A percentile compares a stretch with the other conserved stretches of the same genome.
Evolutionary conservation across 2,329 filamentous ascomycete genomes (phyloP).

Genomic region (Stagonosporopsis chrysanthemi): DNA sequence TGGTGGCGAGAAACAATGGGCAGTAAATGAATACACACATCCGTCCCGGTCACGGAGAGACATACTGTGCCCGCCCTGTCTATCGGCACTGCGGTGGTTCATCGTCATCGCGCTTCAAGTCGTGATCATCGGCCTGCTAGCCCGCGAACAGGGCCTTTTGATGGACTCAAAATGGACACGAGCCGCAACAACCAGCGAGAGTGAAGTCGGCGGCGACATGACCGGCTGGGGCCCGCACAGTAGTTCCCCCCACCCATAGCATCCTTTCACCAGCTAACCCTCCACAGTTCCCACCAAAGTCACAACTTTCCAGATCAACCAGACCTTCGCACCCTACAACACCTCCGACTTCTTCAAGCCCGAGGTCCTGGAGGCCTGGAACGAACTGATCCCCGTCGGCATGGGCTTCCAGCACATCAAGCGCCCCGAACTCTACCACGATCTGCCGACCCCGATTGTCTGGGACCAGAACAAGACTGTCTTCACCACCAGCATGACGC

Average conservation of each 20-base stretch:
- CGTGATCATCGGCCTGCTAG: constrained; percentile 40
- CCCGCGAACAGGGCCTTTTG: constrained; percentile 42
- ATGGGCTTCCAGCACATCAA: constrained; percentile 47
- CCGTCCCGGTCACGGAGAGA: constrained; percentile 30
- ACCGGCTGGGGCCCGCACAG: constrained; percentile 45
- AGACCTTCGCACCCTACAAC: constrained; percentile 46
- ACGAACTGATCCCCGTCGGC: constrained; percentile 39
- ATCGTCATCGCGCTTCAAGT: constrained; percentile 42
- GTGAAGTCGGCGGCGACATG: constrained; percentile 44
- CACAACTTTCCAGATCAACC: constrained; percentile 45
- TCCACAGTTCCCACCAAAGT: constrained; percentile 41
- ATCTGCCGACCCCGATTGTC: constrained; percentile 44
- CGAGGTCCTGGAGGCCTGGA: constrained; percentile 42
- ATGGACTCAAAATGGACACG: constrained; percentile 28
- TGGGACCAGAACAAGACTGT: constrained; percentile 44
- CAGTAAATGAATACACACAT: constrained; percentile 27
- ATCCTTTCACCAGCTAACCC: not conserved
- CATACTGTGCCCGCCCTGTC: constrained; percentile 19
- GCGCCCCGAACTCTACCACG: constrained; percentile 38
- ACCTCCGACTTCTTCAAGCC: constrained; percentile 48
- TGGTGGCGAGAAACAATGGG: constrained; percentile 40
- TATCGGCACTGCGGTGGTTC: constrained; percentile 38
- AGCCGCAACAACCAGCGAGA: constrained; percentile 33
- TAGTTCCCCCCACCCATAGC: constrained; percentile 14
- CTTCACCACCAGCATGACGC: constrained; percentile 47